phyloP scores from a whole-genome alignment of 192 early-diverging fungal species.

The Gigaspora rosea region DNA sequence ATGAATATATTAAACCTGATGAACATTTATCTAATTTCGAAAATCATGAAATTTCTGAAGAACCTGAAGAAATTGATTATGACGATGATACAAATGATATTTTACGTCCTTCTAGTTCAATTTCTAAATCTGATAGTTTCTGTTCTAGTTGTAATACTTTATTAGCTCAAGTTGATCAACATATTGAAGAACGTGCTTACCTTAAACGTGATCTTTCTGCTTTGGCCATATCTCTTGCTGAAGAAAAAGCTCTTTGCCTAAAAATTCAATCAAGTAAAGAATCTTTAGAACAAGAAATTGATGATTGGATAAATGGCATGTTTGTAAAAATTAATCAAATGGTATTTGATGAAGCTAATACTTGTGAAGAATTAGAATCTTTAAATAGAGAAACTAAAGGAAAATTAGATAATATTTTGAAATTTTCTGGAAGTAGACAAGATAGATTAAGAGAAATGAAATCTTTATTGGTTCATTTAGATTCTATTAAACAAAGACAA shows the following conservation, averaged over 20 bases:
- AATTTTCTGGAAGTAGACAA: slow-evolving; percentile 39
- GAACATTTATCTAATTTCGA: no score
- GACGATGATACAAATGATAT: background rate
- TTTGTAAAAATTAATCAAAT: slow-evolving; percentile 48
- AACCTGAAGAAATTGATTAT: slow-evolving; percentile 9
- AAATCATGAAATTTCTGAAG: no score
- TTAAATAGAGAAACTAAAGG: slow-evolving; percentile 38
- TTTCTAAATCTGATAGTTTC: slow-evolving; percentile 15
- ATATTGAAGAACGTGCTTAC: slow-evolving; percentile 52
- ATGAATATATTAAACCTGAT: no score
- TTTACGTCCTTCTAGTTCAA: background rate
- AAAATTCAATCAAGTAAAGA: slow-evolving; percentile 40
- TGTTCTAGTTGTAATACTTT: slow-evolving; percentile 49
- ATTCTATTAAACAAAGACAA: slow-evolving; percentile 44
- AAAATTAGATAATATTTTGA: slow-evolving; percentile 23
- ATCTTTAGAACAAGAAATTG: slow-evolving; percentile 44
- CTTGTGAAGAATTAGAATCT: slow-evolving; percentile 37
- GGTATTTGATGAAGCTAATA: slow-evolving; percentile 48
- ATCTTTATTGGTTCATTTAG: slow-evolving; percentile 46
- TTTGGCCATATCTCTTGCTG: slow-evolving; percentile 41
- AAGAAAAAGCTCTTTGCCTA: slow-evolving; percentile 41
- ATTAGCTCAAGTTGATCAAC: slow-evolving; percentile 50
- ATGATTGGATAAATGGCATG: slow-evolving; percentile 42
- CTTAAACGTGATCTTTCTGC: slow-evolving; percentile 47
- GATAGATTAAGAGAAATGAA: slow-evolving; percentile 44